Conservation (phyloP, 805 yeast genomes). For the Metschnikowia kofuensis region DNA sequence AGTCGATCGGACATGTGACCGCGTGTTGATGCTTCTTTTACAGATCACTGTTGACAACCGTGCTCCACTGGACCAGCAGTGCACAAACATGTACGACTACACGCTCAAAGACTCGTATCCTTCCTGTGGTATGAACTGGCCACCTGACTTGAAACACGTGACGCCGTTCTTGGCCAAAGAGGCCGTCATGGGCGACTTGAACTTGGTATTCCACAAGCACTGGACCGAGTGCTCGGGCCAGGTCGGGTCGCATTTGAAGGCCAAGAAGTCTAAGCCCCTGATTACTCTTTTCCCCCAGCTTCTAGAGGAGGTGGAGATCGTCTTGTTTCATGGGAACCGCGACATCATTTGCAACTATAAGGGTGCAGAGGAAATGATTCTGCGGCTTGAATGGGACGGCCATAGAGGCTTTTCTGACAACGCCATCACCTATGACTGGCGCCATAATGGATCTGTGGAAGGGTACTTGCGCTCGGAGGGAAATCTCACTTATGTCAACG, state of each 20-base stretch:
- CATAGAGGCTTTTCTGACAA: conserved; percentile 48
- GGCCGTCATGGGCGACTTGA: conserved; percentile 49
- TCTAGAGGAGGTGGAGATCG: conserved; percentile 54
- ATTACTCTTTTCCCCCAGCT: conserved; percentile 65
- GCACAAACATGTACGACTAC: conserved; percentile 83
- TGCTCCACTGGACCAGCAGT: conserved; percentile 42
- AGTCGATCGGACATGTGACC: conserved; percentile 40
- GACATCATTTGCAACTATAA: conserved; percentile 84
- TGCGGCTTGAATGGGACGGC: conserved; percentile 58
- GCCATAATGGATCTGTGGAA: conserved; percentile 36
- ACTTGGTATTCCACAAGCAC: conserved; percentile 38
- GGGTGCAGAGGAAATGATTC: conserved; percentile 69
- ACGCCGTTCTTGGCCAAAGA: conserved; percentile 47
- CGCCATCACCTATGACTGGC: conserved; percentile 36
- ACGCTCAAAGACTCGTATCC: conserved; percentile 72
- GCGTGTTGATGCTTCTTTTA: conserved; percentile 41
- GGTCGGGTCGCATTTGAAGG: conserved; percentile 54
- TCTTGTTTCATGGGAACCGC: conserved; percentile 82
- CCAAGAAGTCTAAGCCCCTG: conserved; percentile 55
- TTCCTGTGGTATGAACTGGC: conserved; percentile 93
- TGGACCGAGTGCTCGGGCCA: conserved; percentile 80
- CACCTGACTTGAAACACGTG: conserved; percentile 53
- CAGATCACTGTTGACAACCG: conserved; percentile 25
- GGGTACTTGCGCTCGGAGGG: conserved; percentile 49
- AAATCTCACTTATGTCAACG: conserved; percentile 72